These are phyloP conservation scores for Penicillium sp. DNA, from an alignment of 2,329 filamentous ascomycete genomes.

Conservation along the genomic window DNA sequence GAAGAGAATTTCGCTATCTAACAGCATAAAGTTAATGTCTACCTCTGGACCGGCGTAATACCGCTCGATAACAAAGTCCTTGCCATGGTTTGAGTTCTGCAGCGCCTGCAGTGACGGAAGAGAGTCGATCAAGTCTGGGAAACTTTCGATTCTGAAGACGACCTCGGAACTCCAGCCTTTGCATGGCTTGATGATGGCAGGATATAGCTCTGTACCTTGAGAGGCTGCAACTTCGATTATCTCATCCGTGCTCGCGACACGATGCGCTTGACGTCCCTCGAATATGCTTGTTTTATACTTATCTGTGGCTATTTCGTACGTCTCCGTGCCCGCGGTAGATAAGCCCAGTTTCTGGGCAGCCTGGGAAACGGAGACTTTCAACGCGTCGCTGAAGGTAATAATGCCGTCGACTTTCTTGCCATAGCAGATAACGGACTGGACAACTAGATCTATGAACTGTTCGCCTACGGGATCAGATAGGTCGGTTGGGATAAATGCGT, in stretches of 20 bases:
- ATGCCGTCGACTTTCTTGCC: no score
- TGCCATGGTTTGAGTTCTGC: constrained; percentile 15
- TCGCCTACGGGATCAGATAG: no score
- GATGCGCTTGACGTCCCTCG: constrained; percentile 14
- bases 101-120: constrained; percentile 22
- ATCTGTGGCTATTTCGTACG: constrained; percentile 27
- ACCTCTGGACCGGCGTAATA: constrained; percentile 43
- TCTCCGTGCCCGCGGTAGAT: constrained; percentile 25
- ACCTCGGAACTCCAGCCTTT: constrained; percentile 30
- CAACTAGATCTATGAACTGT: no score
- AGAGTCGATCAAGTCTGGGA: constrained; percentile 13
- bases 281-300: constrained; percentile 28
- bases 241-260: not conserved
- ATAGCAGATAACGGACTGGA: no score
- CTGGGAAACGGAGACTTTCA: no score
- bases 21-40: constrained; percentile 40
- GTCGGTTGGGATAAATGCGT: no score
- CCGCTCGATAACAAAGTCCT: constrained; percentile 33
- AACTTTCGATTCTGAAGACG: constrained; percentile 29
- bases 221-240: not conserved
- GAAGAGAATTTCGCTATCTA: constrained; percentile 39
- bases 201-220: constrained; percentile 16
- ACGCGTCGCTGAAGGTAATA: no score
- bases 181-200: constrained; percentile 37
- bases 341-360: constrained; percentile 31